Percentiles rank a stretch among this genome's conserved stretches.
These are phyloP conservation scores for Tolypocladium ovalisporum DNA, from an alignment of 2,329 filamentous ascomycete species.

Conservation along the genomic window DNA sequence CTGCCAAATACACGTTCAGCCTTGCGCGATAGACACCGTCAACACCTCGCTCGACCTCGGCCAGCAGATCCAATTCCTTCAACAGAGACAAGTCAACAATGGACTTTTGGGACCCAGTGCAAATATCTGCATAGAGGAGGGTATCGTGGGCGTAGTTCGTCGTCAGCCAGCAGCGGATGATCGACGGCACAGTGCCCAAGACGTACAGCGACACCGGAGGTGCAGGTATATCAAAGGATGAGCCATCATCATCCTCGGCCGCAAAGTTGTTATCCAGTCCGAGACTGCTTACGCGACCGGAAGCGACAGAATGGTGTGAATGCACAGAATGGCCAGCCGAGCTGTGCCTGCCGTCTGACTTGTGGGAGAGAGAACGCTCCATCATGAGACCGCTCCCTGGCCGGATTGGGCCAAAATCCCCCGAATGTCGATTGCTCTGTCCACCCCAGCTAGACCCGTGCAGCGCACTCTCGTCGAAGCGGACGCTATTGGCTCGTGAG, in stretches of 20 bases:
- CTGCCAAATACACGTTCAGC: slow-evolving; percentile 77
- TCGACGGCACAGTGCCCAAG: slow-evolving; percentile 80
- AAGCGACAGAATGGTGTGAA: slow-evolving; percentile 57
- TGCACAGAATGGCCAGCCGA: slow-evolving; percentile 78
- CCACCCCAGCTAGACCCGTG: slow-evolving; percentile 73
- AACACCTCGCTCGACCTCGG: slow-evolving; percentile 53
- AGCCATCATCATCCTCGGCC: slow-evolving; percentile 52
- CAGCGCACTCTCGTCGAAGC: slow-evolving; percentile 91
- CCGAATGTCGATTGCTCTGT: slow-evolving; percentile 69
- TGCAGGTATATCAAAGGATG: slow-evolving; percentile 59
- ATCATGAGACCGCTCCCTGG: slow-evolving; percentile 79
- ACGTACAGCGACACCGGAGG: slow-evolving; percentile 79
- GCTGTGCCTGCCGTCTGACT: slow-evolving; percentile 89
- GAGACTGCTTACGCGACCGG: slow-evolving; percentile 77
- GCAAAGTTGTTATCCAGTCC: slow-evolving; percentile 65
- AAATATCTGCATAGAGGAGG: slow-evolving; percentile 82
- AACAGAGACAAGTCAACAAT: slow-evolving; percentile 68
- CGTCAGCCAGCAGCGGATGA: slow-evolving; percentile 92
- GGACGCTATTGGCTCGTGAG: slow-evolving; percentile 91
- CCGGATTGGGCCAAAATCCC: slow-evolving; percentile 68
- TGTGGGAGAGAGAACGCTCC: slow-evolving; percentile 86
- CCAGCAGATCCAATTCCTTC: slow-evolving; percentile 59
- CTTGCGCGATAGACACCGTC: slow-evolving; percentile 60
- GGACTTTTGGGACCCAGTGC: slow-evolving; percentile 83
- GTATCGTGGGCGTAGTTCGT: slow-evolving; percentile 82